Base-by-base conservation (phyloP, 139 green algal genomes). In the Chlorella sp. region DNA sequence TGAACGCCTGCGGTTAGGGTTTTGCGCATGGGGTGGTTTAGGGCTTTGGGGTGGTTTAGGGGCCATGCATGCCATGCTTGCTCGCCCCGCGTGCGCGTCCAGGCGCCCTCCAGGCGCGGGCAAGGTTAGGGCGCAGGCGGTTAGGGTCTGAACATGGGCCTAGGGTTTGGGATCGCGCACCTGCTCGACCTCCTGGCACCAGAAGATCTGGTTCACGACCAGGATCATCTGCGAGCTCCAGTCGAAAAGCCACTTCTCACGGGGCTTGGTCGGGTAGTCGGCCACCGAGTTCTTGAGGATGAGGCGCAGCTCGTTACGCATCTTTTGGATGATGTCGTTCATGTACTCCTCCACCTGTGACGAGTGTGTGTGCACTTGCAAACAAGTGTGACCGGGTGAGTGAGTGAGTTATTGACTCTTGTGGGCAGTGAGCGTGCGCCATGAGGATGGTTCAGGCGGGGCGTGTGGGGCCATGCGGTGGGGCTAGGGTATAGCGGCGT, bases 151-250 rank as follows among this genome's bases (percentile, higher is more conserved):
- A n/a, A n/a, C n/a, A n/a, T n/a, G n/a, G 66, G 27, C n/a, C n/a
- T 10, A 23, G 29, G 10, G 30, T 20, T n/a, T n/a, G n/a, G n/a
- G n/a, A n/a, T 34, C 67, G 23, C 67, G 14, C 60, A 82, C 76
- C 76, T 86, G 79, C 81, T 97, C 91, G 17, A 95, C 90, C 78
- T 95, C 91, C 67, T 89, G 79, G 76, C 87, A 92, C 91, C 91
- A 97, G 85, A 87, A 95, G 42, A 97, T 93, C 83, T 95, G 90
- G 82, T 92, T 95, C 3, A 94, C 90, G n/a, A 97, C 91, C 74
- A 97, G 87, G 67, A 92, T 92, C 50, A 94, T 73, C 83, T 97
- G 91, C 22, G 78, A 89, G 31, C 88, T 85, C 89, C 90, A 95
- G 78, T 94, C 89, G 79, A 97, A 92, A 35, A 93, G 73, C 90